Evolutionary conservation across 1,284 basidiomycete genomes (phyloP).

Genomic region (Rhodotorula sp.): DNA sequence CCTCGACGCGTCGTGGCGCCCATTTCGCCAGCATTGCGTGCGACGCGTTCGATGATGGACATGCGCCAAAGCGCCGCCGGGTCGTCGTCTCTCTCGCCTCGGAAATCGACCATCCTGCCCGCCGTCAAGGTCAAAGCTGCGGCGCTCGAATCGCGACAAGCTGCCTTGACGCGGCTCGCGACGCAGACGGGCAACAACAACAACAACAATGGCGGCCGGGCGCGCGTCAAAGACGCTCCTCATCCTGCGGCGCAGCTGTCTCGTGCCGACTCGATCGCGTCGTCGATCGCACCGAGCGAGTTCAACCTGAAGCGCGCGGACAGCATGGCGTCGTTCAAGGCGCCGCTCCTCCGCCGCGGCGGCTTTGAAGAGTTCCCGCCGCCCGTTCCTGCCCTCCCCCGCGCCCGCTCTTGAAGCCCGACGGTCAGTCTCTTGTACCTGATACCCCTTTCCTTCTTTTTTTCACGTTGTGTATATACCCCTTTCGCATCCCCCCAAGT

Average conservation of each 20-base stretch:
- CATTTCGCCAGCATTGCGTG: conserved; percentile 11
- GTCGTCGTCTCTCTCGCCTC: background rate
- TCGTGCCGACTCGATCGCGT: conserved; percentile 25
- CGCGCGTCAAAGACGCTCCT: background rate
- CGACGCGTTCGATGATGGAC: background rate
- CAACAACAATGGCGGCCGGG: conserved; percentile 1
- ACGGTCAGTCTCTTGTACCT: background rate
- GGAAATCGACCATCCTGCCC: conserved; percentile 15
- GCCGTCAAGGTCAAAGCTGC: conserved; percentile 30
- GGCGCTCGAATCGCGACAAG: conserved; percentile 36
- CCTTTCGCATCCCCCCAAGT: too few relatives aligned
- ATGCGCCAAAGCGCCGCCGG: background rate
- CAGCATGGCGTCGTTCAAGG: conserved; percentile 37
- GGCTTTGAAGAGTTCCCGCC: conserved; percentile 3
- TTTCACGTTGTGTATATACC: background rate
- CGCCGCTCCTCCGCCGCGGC: conserved; percentile 29
- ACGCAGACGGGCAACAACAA: background rate
- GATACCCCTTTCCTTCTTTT: background rate
- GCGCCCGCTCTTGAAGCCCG: background rate
- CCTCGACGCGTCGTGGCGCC: conserved; percentile 18
- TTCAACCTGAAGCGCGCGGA: conserved; percentile 25
- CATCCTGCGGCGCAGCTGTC: conserved; percentile 8
- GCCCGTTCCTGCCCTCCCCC: conserved; percentile 8
- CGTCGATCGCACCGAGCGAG: conserved; percentile 27
- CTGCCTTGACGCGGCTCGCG: conserved; percentile 21